phyloP scores from a whole-genome alignment of 176 grass and related monocot species.

The Zizania latifolia region DNA sequence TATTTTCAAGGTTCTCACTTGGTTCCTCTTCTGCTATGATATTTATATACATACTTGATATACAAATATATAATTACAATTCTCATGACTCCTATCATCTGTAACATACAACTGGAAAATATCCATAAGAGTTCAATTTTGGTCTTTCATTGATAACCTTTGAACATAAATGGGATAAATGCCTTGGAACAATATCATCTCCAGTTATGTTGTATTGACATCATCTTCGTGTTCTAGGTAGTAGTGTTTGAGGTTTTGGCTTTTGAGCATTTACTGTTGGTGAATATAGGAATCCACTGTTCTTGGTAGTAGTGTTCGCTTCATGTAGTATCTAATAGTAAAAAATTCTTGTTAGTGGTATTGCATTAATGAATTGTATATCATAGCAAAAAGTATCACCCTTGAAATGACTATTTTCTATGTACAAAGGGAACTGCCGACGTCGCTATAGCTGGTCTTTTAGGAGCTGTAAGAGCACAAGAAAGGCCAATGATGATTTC shows the following conservation, averaged over 20 bases:
- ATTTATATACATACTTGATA: not conserved
- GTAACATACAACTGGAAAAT: not conserved
- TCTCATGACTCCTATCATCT: not conserved
- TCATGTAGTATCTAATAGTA: not conserved
- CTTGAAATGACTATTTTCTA: conserved; percentile 28
- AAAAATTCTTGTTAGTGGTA: not conserved
- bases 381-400: not conserved
- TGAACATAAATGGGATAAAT: not conserved
- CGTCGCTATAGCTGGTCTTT: conserved; percentile 96
- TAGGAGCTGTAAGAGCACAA: conserved; percentile 96
- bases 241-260: not conserved
- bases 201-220: not conserved
- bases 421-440: conserved; percentile 89
- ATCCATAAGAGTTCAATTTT: not conserved
- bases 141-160: not conserved
- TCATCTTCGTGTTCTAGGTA: not conserved
- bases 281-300: not conserved
- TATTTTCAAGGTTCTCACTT: not conserved
- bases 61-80: not conserved
- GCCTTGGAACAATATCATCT: not conserved
- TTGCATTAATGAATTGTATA: not conserved
- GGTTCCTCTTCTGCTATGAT: not conserved
- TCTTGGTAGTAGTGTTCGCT: not conserved
- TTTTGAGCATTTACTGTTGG: not conserved
- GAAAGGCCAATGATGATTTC: conserved; percentile 95